Evolutionary conservation across 2,329 filamentous ascomycete genomes (phyloP).

Genomic region (Xylariaceae sp.): DNA sequence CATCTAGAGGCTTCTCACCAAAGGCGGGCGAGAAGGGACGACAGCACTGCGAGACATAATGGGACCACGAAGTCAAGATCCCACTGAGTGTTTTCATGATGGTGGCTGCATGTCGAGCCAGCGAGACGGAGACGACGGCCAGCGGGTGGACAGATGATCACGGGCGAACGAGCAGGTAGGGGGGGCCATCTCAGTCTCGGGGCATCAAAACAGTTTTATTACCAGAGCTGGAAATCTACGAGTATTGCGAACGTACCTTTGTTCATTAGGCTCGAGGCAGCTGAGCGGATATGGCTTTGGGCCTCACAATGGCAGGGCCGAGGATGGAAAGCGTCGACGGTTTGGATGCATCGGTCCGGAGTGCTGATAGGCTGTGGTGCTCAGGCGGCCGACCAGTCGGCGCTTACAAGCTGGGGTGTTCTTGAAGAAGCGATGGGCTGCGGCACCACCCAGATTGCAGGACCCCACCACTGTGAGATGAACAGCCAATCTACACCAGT

Average conservation of each 20-base stretch:
- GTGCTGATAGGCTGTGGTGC: constrained; percentile 44
- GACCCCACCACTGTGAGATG: constrained; percentile 43
- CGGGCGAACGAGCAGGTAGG: constrained; percentile 17
- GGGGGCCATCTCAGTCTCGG: constrained; percentile 22
- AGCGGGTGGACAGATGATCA: constrained; percentile 29
- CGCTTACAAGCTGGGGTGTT: constrained; percentile 45
- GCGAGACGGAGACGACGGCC: constrained; percentile 25
- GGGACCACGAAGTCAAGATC: constrained; percentile 47
- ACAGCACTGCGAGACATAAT: constrained; percentile 46
- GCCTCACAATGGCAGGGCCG: constrained; percentile 24
- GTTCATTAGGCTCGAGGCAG: constrained; percentile 32
- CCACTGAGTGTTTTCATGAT: constrained; percentile 43
- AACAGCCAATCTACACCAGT: constrained; percentile 42
- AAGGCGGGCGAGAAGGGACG: constrained; percentile 37
- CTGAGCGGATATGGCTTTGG: constrained; percentile 30
- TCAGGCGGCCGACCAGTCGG: constrained; percentile 43
- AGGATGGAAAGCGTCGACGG: constrained; percentile 32
- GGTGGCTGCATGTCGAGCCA: constrained; percentile 30
- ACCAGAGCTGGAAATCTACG: constrained; percentile 22
- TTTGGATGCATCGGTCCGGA: constrained; percentile 32
- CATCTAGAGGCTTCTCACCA: constrained; percentile 40
- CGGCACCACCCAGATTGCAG: constrained; percentile 41
- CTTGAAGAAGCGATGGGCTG: constrained; percentile 41
- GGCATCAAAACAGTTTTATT: constrained; percentile 28
- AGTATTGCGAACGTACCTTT: constrained; percentile 16